Evolutionary conservation across 352 stramenopile genomes (phyloP).

Genomic region (Peronospora destructor): DNA sequence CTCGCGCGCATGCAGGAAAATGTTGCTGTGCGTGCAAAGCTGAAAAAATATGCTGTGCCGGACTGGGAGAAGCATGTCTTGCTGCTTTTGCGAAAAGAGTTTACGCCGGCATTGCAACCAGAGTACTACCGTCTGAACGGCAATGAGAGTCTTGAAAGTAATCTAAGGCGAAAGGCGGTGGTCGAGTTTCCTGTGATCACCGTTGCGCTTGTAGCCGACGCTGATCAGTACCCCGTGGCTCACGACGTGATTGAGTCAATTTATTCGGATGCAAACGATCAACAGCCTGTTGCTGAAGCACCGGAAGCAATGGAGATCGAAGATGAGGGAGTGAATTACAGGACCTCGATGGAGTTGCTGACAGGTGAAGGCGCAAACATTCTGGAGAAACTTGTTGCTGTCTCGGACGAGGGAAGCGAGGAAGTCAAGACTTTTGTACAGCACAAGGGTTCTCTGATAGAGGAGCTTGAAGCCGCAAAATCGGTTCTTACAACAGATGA

Average conservation of each 20-base stretch:
- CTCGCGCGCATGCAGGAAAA: constrained; percentile 44
- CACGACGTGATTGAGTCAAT: constrained; percentile 68
- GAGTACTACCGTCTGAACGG: constrained; percentile 73
- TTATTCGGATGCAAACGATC: constrained; percentile 6
- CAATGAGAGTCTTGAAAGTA: constrained; percentile 53
- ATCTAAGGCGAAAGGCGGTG: constrained; percentile 68
- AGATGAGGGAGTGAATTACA: constrained; percentile 1
- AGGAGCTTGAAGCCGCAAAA: constrained; percentile 19
- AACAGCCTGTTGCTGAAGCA: constrained; percentile 2
- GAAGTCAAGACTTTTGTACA: constrained; percentile 3
- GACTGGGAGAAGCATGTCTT: constrained; percentile 53
- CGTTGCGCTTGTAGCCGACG: constrained; percentile 40
- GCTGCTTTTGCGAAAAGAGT: constrained; percentile 75
- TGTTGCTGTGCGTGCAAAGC: constrained; percentile 50
- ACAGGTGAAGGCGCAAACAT: constrained; percentile 3
- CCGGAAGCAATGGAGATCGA: constrained; percentile 15
- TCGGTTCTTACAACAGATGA: constrained; percentile 13
- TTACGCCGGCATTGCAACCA: constrained; percentile 50
- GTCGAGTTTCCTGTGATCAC: constrained; percentile 76
- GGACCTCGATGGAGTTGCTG: constrained; percentile 12
- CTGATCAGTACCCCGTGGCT: constrained; percentile 48
- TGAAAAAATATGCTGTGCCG: constrained; percentile 54
- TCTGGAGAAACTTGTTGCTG: constrained; percentile 17
- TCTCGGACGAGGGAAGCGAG: constrained; percentile 17
- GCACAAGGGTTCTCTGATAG: constrained; percentile 19